Base-by-base conservation (phyloP, 805 yeast species). In the Wickerhamomyces chaumierensis region DNA sequence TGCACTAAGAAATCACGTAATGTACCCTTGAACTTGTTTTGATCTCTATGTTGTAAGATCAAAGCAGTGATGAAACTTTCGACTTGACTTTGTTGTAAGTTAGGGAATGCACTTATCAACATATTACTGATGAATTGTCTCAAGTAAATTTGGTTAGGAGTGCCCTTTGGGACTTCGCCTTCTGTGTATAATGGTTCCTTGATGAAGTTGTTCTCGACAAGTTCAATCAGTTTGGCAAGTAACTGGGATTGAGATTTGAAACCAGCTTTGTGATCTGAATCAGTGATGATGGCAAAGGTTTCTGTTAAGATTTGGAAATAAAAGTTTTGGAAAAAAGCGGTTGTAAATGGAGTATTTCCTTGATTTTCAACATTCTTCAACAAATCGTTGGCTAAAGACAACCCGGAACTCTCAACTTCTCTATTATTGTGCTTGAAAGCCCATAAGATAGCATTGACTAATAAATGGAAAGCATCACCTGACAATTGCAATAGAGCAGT, bases 371-470 rank as follows among this genome's bases (percentile, higher is more conserved):
- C 88, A 57, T 92, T 92, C 48, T 75, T 77, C 42, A 90, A 69
- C 44, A 92, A 68, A 55, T 90, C 96, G 41, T 81, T 69, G 27
- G 92, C 84, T 46, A 92, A 70, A 31, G 80, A 74, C 49, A 92
- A 72, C 20, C 98, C 99, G 39, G 80, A 80, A 46, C 81, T 88
- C 61, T 92, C 98, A 40, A 92, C 96, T 40, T 90, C 97, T 59
- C 97, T 78, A 61, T 92, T 88, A 55, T 88, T 92, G 60, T 92
- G 99, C 62, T 92, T 90, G 60, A 92, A 84, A 0, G 97, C 96
- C 99, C 99, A 92, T 53, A 92, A 68, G 35, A 95, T 88, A 3
- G 97, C 94, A 62, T 87, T 90, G 43, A 92, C 78, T 41, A 92
- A 81, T 42, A 86, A 73, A 55, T 83, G 87, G 71, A 92, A 90